Evolutionary conservation across 257 asterid species (phyloP).

Genomic region (Anisodus tanguticus): DNA sequence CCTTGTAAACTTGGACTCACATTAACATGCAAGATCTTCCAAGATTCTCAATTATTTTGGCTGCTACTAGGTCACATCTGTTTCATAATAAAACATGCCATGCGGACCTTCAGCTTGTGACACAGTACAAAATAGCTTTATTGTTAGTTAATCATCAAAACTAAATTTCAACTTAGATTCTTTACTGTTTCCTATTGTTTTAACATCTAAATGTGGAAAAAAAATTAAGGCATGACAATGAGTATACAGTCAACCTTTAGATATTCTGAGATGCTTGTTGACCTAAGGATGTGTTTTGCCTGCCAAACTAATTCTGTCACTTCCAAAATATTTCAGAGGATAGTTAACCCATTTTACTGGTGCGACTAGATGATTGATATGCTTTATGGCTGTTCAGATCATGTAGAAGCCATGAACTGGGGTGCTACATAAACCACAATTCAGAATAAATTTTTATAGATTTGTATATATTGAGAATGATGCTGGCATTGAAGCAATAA

Average conservation of each 20-base stretch:
- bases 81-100: neutral
- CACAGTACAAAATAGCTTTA: neutral
- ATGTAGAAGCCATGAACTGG: neutral
- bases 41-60: neutral
- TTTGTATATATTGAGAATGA: neutral
- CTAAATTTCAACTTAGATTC: neutral
- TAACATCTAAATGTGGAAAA: neutral
- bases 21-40: neutral
- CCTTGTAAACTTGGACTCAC: neutral
- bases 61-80: neutral
- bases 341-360: slow-evolving; percentile 9
- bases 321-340: neutral
- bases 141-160: neutral
- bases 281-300: neutral
- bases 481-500: slow-evolving; percentile 6
- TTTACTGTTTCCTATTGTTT: neutral
- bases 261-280: neutral
- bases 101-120: neutral
- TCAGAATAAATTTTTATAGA: neutral
- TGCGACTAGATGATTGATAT: slow-evolving; percentile 6
- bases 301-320: neutral
- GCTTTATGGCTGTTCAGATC: neutral
- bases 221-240: neutral
- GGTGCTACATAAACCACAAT: neutral
- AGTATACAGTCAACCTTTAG: neutral